Conservation (phyloP, 768 basidiomycete species). For the Phylloporus arenicola region DNA sequence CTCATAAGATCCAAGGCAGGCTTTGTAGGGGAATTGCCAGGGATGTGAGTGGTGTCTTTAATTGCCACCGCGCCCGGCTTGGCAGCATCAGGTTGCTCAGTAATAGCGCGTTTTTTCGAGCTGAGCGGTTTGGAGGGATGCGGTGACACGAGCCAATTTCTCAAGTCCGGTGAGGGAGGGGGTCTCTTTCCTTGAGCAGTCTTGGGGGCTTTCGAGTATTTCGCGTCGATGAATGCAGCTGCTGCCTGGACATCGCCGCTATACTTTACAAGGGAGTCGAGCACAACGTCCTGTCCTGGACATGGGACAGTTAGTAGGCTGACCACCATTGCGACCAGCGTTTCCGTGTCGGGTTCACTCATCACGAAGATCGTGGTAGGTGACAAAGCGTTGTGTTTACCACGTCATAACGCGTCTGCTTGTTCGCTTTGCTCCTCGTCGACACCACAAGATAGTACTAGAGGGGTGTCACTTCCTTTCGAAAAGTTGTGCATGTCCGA, state of each 20-base stretch:
- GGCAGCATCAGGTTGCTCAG: slow-evolving; percentile 4
- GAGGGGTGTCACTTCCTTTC: too few relatives aligned
- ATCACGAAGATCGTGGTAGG: slow-evolving; percentile 1
- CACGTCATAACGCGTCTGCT: too few relatives aligned
- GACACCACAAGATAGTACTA: too few relatives aligned
- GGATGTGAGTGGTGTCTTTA: slow-evolving; percentile 14
- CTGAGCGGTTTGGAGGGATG: slow-evolving; percentile 21
- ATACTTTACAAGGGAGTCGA: slow-evolving; percentile 53
- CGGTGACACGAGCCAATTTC: slow-evolving; percentile 45
- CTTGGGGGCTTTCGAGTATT: slow-evolving; percentile 12
- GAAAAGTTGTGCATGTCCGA: slow-evolving; percentile 13
- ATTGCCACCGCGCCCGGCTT: slow-evolving; percentile 1
- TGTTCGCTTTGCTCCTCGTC: too few relatives aligned
- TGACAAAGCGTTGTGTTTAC: too few relatives aligned
- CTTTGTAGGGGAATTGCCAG: slow-evolving; percentile 24
- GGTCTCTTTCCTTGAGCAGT: slow-evolving; percentile 38
- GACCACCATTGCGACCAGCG: slow-evolving; percentile 58
- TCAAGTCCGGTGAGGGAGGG: slow-evolving; percentile 41
- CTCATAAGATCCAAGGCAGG: slow-evolving; percentile 46
- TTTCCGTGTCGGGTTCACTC: slow-evolving; percentile 53
- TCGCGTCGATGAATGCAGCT: slow-evolving; percentile 36
- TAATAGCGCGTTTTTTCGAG: slow-evolving; percentile 11
- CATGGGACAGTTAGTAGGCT: slow-evolving; percentile 43
- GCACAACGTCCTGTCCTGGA: slow-evolving; percentile 38
- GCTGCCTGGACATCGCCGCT: slow-evolving; percentile 55